Evolutionary conservation across 441 rosid species (phyloP).

Genomic region (Melianthus villosus): DNA sequence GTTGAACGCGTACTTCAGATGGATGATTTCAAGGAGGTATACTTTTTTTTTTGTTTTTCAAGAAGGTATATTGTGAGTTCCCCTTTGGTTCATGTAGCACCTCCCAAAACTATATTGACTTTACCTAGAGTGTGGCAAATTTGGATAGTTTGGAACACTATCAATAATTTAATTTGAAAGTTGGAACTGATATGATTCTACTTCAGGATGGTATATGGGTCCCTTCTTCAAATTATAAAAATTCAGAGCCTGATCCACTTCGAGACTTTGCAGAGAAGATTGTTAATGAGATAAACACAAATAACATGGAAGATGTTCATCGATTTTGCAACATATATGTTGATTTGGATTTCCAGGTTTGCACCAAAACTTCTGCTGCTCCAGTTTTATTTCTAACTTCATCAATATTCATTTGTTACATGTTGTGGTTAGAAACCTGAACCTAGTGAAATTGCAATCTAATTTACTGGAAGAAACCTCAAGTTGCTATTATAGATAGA

Average conservation of each 20-base stretch:
- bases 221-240: conserved; percentile 45
- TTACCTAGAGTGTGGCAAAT: too few relatives aligned
- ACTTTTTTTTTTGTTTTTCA: not conserved
- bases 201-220: conserved; percentile 74
- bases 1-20: conserved; percentile 67
- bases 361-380: conserved; percentile 9
- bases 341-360: conserved; percentile 72
- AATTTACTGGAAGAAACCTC: too few relatives aligned
- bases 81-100: too few relatives aligned
- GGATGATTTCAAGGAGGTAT: conserved; percentile 82
- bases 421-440: too few relatives aligned
- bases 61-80: too few relatives aligned
- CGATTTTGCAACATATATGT: conserved; percentile 72
- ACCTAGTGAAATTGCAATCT: too few relatives aligned
- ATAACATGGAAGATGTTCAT: conserved; percentile 54
- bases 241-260: conserved; percentile 71
- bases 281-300: conserved; percentile 50
- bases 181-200: conserved; percentile 1
- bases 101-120: too few relatives aligned
- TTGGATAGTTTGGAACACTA: too few relatives aligned
- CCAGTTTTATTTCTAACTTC: not conserved
- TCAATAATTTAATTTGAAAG: conserved; percentile 4
- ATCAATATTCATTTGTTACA: not conserved
- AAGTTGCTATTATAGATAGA: too few relatives aligned
- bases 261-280: conserved; percentile 53